Percentiles rank a stretch among this genome's conserved stretches.
These are phyloP conservation scores for Noccaea bulbosa DNA, from an alignment of 345 rosid genomes.

Conservation along the genomic window DNA sequence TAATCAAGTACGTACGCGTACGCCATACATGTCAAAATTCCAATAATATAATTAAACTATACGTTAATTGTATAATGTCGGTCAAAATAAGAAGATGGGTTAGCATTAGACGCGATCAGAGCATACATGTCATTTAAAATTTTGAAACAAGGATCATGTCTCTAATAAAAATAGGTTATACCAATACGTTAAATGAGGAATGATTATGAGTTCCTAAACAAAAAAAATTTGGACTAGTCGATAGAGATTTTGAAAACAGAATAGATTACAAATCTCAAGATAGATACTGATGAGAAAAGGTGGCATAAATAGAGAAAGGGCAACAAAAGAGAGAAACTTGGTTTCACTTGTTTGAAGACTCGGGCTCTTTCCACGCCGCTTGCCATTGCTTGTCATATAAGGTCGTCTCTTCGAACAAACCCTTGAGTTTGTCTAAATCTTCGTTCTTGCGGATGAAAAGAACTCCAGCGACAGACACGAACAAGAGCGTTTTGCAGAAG, in stretches of 20 bases:
- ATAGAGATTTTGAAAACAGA: conserved; percentile 12
- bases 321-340: too few relatives aligned
- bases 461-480: conserved; percentile 80
- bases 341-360: conserved; percentile 36
- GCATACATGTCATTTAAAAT: conserved; percentile 21
- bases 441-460: conserved; percentile 89
- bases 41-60: background rate
- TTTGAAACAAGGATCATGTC: conserved; percentile 6
- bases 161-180: background rate
- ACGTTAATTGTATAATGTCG: background rate
- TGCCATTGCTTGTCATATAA: conserved; percentile 99
- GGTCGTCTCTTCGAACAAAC: conserved; percentile 83
- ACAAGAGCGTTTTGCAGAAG: conserved; percentile 92
- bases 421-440: conserved; percentile 74
- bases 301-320: background rate
- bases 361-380: conserved; percentile 89
- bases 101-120: conserved; percentile 21
- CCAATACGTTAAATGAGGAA: background rate
- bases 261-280: conserved; percentile 21
- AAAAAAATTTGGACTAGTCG: conserved; percentile 6
- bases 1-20: conserved; percentile 36
- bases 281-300: conserved; percentile 24
- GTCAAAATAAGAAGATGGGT: conserved; percentile 11
- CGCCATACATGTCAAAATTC: conserved; percentile 22
- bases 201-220: conserved; percentile 2